Base-by-base conservation (phyloP, 306 rosid genomes). In the Acacia melanoxylon region DNA sequence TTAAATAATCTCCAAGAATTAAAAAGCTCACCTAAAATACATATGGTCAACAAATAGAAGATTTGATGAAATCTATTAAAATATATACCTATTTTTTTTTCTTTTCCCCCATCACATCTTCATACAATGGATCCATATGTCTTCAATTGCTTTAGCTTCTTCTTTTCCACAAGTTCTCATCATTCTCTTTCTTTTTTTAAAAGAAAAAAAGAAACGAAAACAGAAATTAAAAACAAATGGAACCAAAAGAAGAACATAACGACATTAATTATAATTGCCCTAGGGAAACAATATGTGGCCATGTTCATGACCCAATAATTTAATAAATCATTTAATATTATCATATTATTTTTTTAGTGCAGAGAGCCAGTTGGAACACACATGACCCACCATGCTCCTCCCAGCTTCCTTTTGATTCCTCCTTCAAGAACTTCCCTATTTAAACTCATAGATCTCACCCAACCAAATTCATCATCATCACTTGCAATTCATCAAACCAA, bases 311-410 rank as follows among this genome's bases (percentile, higher is more conserved):
- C 29, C 48, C 46, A 35, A 37, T 68, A 68, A 37, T 48, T 35
- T 37, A 68, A 68, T 68, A 20, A 37, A 68, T 63, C 11, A 14
- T 29, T 63, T 25, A 7, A 45, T 76, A 22, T 27, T 52, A 51
- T n/a, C 1, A 81, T 74, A 35, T n/a, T 69, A 37, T 40, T 68
- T 7, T 40, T n/a, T 40, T 25, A 3, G 46, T 33, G 76, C 9
- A 75, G 9, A 70, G 35, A 27, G 49, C 90, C 76, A 84, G 88
- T 79, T 87, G 86, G 86, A 72, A 79, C 65, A 62, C 83, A 82
- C 86, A 82, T 84, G 83, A 62, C 88, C 77, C 88, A 84, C 86
- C 85, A 40, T 75, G 84, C 66, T 58, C 59, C 14, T 6, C 11
- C 75, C 37, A 65, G 20, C 66, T 44, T 67, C 81, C 56, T 59